Base-by-base conservation (phyloP, 257 asterid genomes). In the Ehretia macrophylla region DNA sequence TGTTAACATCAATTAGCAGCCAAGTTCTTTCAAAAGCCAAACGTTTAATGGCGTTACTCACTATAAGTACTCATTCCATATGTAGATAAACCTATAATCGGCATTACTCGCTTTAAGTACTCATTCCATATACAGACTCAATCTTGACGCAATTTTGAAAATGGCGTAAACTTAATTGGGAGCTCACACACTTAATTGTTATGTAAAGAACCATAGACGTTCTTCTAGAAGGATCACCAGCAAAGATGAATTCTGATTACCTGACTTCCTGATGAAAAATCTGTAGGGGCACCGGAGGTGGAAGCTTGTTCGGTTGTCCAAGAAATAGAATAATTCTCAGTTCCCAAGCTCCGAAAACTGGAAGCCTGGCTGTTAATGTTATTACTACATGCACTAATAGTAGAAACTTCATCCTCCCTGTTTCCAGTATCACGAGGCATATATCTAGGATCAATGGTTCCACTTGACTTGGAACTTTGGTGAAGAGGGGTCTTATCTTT, bases 381-480 rank as follows among this genome's bases (percentile, higher is more conserved):
- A 51, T 63, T 56, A 59, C 23, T 42, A 68, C 65, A 67, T 55
- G 75, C 67, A 60, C 60, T 58, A 52, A 17, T 32, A 66, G 16
- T 44, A 44, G 74, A 59, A 58, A 45, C 51, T 23, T 17, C 74
- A 8, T 59, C 65, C 57, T 68, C 73, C 14, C 53, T 63, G 50
- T 75, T 72, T 21, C 55, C 72, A 32, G 56, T 19, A 58, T 70
- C 64, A 17, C 45, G 18, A 51, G 70, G 64, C n/a, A 35, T 54
- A 68, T 51, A 64, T 59, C 45, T 59, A 37, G 50, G 58, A 59
- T 46, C 66, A 57, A 48, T 38, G 59, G 58, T 32, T 69, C 68
- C 86, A 63, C 4, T 64, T 1, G 86, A 81, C 55, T 60, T 72
- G 48, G 22, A 55, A 77, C 79, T 81, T 74, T 71, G 75, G 61